phyloP scores from a whole-genome alignment of 140 eudicot genomes.

The Stevia rebaudiana region DNA sequence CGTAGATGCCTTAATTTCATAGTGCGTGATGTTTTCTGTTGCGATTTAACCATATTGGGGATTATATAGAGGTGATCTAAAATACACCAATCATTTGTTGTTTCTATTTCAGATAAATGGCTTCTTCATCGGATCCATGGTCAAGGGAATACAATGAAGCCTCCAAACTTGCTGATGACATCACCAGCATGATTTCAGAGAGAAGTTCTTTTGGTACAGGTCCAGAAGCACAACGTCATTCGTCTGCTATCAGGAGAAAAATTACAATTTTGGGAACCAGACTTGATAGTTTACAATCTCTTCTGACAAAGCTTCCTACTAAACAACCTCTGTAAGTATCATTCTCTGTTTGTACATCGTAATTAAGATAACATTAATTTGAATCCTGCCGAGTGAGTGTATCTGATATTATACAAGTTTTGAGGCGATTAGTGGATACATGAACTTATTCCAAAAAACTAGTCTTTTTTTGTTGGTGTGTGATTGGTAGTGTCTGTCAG shows the following conservation, averaged over 20 bases:
- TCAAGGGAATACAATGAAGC: constrained; percentile 76
- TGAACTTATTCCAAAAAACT: too few species aligned
- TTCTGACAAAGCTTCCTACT: constrained; percentile 60
- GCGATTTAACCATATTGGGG: not conserved
- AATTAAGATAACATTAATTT: not conserved
- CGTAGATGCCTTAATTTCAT: not conserved
- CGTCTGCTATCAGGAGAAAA: constrained; percentile 66
- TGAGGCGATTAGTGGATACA: too few species aligned
- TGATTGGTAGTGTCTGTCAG: too few species aligned
- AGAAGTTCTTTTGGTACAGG: constrained; percentile 63
- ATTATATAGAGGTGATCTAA: too few species aligned
- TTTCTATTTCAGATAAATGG: constrained; percentile 44
- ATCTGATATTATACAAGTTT: too few species aligned
- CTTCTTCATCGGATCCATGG: constrained; percentile 76
- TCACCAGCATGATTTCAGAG: constrained; percentile 68
- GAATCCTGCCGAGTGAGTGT: not conserved
- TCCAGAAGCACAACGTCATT: constrained; percentile 77
- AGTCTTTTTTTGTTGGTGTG: too few species aligned
- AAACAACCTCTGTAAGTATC: constrained; percentile 57
- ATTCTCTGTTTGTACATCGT: not conserved
- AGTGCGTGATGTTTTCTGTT: constrained; percentile 3
- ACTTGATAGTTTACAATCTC: constrained; percentile 70
- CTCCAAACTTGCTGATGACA: constrained; percentile 71
- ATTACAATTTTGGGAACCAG: constrained; percentile 71
- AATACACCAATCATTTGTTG: too few species aligned